Conservation (phyloP, 768 basidiomycete genomes). For the Mycena galopus region DNA sequence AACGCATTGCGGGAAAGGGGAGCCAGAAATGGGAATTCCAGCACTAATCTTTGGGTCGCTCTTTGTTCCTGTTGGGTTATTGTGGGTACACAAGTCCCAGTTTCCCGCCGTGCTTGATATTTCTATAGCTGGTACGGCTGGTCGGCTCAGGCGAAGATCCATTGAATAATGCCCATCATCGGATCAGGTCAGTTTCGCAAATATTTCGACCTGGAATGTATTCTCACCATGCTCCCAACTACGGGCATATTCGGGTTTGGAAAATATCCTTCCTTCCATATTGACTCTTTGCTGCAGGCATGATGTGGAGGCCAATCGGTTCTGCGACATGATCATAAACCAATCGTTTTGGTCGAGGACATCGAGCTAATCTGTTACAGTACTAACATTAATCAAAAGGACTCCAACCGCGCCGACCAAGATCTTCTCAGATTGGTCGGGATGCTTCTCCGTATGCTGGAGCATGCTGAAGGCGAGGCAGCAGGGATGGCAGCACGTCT, state of each 20-base stretch:
- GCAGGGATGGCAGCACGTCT: too few relatives aligned
- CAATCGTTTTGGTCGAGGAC: not conserved
- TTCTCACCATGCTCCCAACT: too few relatives aligned
- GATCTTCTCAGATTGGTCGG: too few relatives aligned
- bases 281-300: slow-evolving; percentile 52
- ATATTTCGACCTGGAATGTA: too few relatives aligned
- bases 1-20: too few relatives aligned
- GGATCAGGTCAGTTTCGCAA: slow-evolving; percentile 49
- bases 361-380: not conserved
- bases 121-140: slow-evolving; percentile 77
- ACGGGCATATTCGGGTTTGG: slow-evolving; percentile 67
- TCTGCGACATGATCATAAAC: not conserved
- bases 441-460: too few relatives aligned
- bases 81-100: slow-evolving; percentile 48
- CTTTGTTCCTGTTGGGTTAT: slow-evolving; percentile 63
- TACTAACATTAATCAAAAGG: too few relatives aligned
- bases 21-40: too few relatives aligned
- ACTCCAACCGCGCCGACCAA: too few relatives aligned
- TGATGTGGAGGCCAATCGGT: slow-evolving; percentile 55
- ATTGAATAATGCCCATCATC: slow-evolving; percentile 82
- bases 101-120: not conserved
- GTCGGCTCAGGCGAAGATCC: slow-evolving; percentile 70
- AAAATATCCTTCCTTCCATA: not conserved
- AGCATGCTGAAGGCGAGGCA: too few relatives aligned
- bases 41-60: slow-evolving; percentile 66